Evolutionary conservation across 495 filamentous ascomycete genomes (phyloP).

Genomic region (Aspergillus asperescens): DNA sequence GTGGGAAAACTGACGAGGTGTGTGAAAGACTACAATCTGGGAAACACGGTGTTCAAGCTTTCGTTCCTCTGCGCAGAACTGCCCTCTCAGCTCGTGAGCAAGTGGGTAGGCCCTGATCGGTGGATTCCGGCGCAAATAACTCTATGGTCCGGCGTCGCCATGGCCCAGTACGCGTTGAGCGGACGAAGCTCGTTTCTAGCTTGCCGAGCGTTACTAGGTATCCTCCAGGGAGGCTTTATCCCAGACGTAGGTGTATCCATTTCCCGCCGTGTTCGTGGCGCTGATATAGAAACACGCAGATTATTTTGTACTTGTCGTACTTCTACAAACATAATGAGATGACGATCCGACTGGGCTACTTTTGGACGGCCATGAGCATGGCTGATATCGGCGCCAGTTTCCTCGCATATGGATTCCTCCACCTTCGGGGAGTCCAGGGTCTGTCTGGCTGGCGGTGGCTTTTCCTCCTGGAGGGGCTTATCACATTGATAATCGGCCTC

Average conservation of each 20-base stretch:
- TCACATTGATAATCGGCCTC: constrained; percentile 46
- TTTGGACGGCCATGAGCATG: constrained; percentile 58
- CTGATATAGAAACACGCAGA: too few species aligned
- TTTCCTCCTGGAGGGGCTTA: constrained; percentile 12
- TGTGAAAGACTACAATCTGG: constrained; percentile 27
- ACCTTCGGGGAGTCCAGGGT: constrained; percentile 33
- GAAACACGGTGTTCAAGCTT: constrained; percentile 7
- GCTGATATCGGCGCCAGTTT: constrained; percentile 41
- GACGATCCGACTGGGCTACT: constrained; percentile 46
- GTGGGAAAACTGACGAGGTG: too few species aligned
- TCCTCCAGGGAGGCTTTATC: constrained; percentile 62
- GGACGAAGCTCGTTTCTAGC: constrained; percentile 57
- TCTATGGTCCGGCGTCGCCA: constrained; percentile 64
- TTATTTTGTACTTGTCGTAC: constrained; percentile 62
- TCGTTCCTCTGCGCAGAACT: constrained; percentile 58
- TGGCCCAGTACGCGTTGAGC: constrained; percentile 53
- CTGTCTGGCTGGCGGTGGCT: constrained; percentile 28
- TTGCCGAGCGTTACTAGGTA: constrained; percentile 57
- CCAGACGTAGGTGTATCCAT: constrained; percentile 26
- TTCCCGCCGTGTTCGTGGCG: too few species aligned
- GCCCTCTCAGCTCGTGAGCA: constrained; percentile 61
- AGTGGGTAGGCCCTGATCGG: constrained; percentile 62
- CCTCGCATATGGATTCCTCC: constrained; percentile 43
- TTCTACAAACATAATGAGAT: constrained; percentile 59
- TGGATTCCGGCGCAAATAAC: constrained; percentile 68